Conservation (phyloP, 176 grass and related monocot species). For the Oryza meridionalis region DNA sequence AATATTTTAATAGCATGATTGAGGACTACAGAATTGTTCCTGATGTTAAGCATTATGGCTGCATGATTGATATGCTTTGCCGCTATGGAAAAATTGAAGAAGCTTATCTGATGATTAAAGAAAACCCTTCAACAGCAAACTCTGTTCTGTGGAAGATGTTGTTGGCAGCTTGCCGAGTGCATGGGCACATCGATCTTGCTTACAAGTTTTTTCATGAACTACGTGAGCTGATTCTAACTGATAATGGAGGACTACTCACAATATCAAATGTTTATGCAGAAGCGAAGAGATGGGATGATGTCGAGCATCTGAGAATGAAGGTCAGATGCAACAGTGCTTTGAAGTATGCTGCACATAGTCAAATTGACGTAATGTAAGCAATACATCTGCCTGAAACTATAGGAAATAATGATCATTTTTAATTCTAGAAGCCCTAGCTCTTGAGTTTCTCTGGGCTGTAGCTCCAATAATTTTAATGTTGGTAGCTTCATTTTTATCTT, state of each 20-base stretch:
- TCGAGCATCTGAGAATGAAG: conserved; percentile 58
- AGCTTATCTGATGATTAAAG: conserved; percentile 64
- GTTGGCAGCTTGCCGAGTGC: conserved; percentile 61
- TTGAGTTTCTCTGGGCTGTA: background rate
- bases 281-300: conserved; percentile 66
- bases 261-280: conserved; percentile 79
- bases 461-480: background rate
- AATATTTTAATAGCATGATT: conserved; percentile 59
- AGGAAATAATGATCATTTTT: background rate
- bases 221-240: conserved; percentile 26
- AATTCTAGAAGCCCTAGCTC: background rate
- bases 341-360: conserved; percentile 57
- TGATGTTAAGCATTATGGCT: conserved; percentile 74
- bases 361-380: conserved; percentile 39
- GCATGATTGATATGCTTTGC: conserved; percentile 78
- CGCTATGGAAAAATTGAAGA: conserved; percentile 57
- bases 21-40: conserved; percentile 58
- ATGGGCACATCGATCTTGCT: conserved; percentile 39
- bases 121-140: conserved; percentile 28
- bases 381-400: background rate
- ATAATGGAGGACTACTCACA: conserved; percentile 47
- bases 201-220: conserved; percentile 28
- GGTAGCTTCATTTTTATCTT: background rate
- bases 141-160: conserved; percentile 72
- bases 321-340: conserved; percentile 17